Percentiles rank a stretch among this genome's conserved stretches.
Conservation (phyloP, 1,284 basidiomycete species). For the Waitea zeae region DNA sequence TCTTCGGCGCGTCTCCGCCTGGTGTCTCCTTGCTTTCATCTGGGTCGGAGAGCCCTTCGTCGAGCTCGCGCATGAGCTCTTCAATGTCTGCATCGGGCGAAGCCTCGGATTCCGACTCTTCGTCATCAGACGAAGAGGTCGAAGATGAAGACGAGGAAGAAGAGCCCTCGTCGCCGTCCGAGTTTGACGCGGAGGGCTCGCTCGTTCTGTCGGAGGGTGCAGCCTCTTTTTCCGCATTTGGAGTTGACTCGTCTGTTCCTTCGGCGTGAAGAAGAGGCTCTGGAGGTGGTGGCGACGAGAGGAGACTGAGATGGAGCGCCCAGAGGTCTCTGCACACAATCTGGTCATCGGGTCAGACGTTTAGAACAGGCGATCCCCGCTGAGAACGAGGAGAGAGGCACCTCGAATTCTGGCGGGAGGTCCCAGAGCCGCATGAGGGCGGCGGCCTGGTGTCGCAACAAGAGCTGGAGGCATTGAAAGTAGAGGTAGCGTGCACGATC, state of each 20-base stretch:
- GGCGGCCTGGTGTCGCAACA: constrained; percentile 59
- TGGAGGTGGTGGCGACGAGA: constrained; percentile 39
- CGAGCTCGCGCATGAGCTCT: too few relatives aligned
- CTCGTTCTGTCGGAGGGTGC: background rate
- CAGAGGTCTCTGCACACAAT: constrained; percentile 67
- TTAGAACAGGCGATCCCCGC: constrained; percentile 1
- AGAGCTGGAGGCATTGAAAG: constrained; percentile 66
- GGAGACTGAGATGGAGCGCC: constrained; percentile 53
- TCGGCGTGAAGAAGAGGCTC: constrained; percentile 35
- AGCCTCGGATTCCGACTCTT: constrained; percentile 6
- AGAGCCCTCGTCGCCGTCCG: constrained; percentile 4
- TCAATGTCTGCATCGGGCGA: background rate
- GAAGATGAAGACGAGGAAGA: constrained; percentile 3
- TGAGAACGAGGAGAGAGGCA: constrained; percentile 15
- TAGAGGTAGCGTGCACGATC: constrained; percentile 59
- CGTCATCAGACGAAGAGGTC: constrained; percentile 12
- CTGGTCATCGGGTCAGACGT: constrained; percentile 22
- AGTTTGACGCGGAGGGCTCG: background rate
- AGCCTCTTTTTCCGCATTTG: constrained; percentile 15
- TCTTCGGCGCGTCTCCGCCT: too few relatives aligned
- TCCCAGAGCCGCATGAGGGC: constrained; percentile 50
- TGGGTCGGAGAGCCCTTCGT: too few relatives aligned
- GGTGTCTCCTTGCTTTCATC: background rate
- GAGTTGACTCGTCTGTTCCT: too few relatives aligned
- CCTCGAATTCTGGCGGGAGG: constrained; percentile 69